Conservation (phyloP, 163 green algal species). For the Picocystis sp. region DNA sequence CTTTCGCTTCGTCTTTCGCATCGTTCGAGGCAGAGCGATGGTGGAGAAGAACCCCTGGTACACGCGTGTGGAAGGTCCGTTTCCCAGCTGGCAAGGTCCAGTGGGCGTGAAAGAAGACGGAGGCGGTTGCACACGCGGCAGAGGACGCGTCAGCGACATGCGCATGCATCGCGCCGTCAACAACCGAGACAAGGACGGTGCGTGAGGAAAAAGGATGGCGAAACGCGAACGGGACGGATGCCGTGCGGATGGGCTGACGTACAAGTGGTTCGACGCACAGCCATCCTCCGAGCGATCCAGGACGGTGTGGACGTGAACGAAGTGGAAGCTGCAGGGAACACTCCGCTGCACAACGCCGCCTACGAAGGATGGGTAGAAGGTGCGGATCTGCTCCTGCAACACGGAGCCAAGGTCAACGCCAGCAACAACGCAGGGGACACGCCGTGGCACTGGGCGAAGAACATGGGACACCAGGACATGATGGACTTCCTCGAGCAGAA, state of each 20-base stretch:
- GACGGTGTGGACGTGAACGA: conserved; percentile 66
- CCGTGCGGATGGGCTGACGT: not conserved
- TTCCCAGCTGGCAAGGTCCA: conserved; percentile 48
- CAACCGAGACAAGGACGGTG: conserved; percentile 47
- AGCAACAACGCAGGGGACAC: conserved; percentile 86
- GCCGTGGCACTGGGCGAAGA: conserved; percentile 66
- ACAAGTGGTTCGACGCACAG: conserved; percentile 21
- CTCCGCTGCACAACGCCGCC: conserved; percentile 63
- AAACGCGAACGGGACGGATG: not conserved
- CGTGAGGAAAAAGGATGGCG: not conserved
- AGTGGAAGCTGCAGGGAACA: conserved; percentile 80
- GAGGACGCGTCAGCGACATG: conserved; percentile 65
- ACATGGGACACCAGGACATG: conserved; percentile 59
- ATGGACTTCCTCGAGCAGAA: conserved; percentile 31
- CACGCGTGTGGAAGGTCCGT: conserved; percentile 38
- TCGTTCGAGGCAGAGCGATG: conserved; percentile 18
- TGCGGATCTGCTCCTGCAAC: conserved; percentile 52
- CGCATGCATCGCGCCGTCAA: conserved; percentile 52
- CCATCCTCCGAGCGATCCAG: conserved; percentile 38
- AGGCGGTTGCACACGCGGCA: conserved; percentile 50
- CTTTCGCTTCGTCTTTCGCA: not conserved
- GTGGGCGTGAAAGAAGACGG: conserved; percentile 64
- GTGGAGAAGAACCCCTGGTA: conserved; percentile 60
- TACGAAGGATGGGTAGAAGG: conserved; percentile 75
- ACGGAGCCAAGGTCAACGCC: conserved; percentile 76